Base-by-base conservation (phyloP, 768 basidiomycete genomes). In the Tulasnella sp. region DNA sequence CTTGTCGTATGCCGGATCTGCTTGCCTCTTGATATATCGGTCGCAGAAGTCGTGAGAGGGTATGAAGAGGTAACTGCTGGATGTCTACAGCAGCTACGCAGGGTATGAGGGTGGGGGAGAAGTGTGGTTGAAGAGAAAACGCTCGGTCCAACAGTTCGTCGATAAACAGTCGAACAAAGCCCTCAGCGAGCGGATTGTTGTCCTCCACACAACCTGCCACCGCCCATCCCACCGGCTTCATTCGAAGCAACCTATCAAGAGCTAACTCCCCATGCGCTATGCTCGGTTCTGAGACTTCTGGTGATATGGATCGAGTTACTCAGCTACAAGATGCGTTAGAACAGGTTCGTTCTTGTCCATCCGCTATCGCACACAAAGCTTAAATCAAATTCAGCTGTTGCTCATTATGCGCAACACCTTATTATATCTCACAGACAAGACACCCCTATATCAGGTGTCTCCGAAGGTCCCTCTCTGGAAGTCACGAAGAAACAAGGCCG, bases 261-360 rank as follows among this genome's bases (percentile, higher is more conserved):
- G 69, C 32, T 16, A 32, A 34, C 52, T 36, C 62, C 65, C 62
- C 34, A 72, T 64, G 71, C 52, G 71, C 32, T 72, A 74, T 74
- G 73, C 73, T 74, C 42, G 72, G 40, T 26, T 64, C 75, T 59
- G 74, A 74, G 41, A 74, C 74, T 19, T 67, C 72, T 44, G 32
- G 22, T 29, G 72, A 92, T 84, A 95, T 95, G 94, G 94, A 95
- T 85, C 89, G 93, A 81, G 91, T 95, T 80, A 95, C 94, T 11
- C 94, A 95, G 80, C 88, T 95, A 70, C 93, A 95, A 84, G 90
- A 96, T 87, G 91, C 91, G 81, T 93, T 94, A 73, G 94, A 96
- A 81, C 88, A 91, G 82, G 92, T 90, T 40, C 64, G 82, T 75
- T 40, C 22, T 42, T 12, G 22, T 16, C 1, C 22, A 3, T 64